Evolutionary conservation across 2,329 filamentous ascomycete genomes (phyloP), one percentile per base, ranked within the genome.

Genomic region (Alternaria gansuensis): DNA sequence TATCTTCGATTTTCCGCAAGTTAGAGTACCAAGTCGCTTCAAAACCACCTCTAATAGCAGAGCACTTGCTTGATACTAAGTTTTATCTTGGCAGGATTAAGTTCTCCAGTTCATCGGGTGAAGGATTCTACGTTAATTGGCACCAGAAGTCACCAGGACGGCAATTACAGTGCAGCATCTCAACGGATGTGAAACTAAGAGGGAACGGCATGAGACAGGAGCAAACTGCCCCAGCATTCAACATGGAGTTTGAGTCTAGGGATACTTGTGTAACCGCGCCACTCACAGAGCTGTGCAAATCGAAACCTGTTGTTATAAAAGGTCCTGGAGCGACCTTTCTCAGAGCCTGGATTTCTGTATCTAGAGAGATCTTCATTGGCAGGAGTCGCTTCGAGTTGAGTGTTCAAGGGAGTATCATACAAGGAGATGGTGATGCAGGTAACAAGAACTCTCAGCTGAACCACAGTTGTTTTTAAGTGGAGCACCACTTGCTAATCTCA

Each of bases 251-350:
- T 2, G 43, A 45, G 26, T 14, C 29, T 14, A n/a, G 17, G 34
- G 44, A 48, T 4, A 4, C 7, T n/a, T 34, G 6, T 3, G 3
- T 6, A 21, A 48, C 44, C 4, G 34, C 13, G 0, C 29, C 21
- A 6, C 8, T n/a, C 2, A 2, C 8, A 6, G 0, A 10, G 0
- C 2, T 46, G 6, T 13, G 11, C n/a, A 8, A 21, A 0, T 45
- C 43, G 21, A 5, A 45, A 21, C 2, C 6, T 2, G 2, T 45
- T 2, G 2, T 13, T 1, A 14, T 44, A 1, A 3, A 8, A 0
- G 9, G 1, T 21, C 0, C 5, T 7, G n/a, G 1, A 6, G 2
- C n/a, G 0, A 4, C 5, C 14, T 9, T 1, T 2, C 43, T 45
- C 11, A 7, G 13, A 3, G 44, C 4, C 1, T 48, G 29, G 44